Evolutionary conservation across 306 rosid genomes (phyloP), one percentile per base, ranked within the genome.

Genomic region (Crotalaria pallida): DNA sequence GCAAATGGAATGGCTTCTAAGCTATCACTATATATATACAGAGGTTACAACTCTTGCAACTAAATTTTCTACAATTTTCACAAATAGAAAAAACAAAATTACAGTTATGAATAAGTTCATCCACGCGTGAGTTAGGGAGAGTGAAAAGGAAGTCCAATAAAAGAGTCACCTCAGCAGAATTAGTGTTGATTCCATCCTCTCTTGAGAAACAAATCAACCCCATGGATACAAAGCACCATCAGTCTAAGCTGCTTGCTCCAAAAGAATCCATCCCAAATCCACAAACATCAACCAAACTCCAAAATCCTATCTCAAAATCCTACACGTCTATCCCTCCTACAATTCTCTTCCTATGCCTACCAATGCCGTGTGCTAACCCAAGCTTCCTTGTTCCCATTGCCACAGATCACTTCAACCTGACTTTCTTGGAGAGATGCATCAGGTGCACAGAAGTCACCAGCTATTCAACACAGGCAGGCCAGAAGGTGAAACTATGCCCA

Each of bases 1-100:
- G 78, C 63, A 83, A 83, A 88, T 77, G 73, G 82, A 83, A 89
- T 78, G 79, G 59, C 84, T 84, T 83, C 81, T 80, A 77, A 85
- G 81, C 84, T 75, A 80, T 80, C 52, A 65, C 86, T 79, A 79
- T 86, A 73, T 88, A 89, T 91, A 65, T 85, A 95, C 96, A 95
- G 78, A 72, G 41, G 88, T 84, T 86, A 83, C 89, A 89, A 73
- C 78, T 78, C 77, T 58, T 33, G 23, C 71, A 57, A 75, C 85
- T 66, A 67, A 78, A 36, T 70, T 83, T 69, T 82, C 88, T 72
- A 73, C 80, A 77, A 76, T 72, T 69, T 68, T 75, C 85, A 85
- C 83, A 85, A 65, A 79, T n/a, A 80, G 80, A 23, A 72, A 67
- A 61, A 67, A 38, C 70, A 71, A 81, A 71, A 78, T 71, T 76